phyloP scores from a whole-genome alignment of 1,284 basidiomycete genomes.

The Cronartium quercuum region DNA sequence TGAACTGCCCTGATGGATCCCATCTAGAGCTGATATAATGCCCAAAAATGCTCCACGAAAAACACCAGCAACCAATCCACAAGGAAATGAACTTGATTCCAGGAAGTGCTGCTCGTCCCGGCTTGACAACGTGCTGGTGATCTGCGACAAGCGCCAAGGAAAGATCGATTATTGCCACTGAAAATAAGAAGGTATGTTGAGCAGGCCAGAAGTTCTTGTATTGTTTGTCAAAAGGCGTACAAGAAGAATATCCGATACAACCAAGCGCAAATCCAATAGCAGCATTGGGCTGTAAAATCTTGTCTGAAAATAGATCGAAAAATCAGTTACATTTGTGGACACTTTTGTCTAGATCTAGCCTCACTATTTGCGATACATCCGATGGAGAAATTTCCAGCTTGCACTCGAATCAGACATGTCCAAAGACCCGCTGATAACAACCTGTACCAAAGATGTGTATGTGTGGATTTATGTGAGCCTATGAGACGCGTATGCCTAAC shows the following conservation, averaged over 20 bases:
- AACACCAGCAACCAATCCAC: not conserved
- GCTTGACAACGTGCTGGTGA: not conserved
- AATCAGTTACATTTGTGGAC: not conserved
- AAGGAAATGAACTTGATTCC: not conserved
- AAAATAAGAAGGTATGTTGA: not conserved
- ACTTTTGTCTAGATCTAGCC: not conserved
- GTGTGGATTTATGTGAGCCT: not conserved
- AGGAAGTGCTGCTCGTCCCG: not conserved
- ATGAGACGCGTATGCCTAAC: not conserved
- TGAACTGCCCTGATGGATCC: not conserved
- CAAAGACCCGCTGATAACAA: not conserved
- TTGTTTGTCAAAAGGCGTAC: not conserved
- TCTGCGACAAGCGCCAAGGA: not conserved
- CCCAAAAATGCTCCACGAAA: not conserved
- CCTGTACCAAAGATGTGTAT: not conserved
- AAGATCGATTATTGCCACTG: not conserved
- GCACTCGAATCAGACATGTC: not conserved
- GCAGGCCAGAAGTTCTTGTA: not conserved
- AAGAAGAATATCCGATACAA: not conserved
- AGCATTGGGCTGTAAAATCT: not conserved
- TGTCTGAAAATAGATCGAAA: not conserved
- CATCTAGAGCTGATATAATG: not conserved
- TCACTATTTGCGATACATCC: not conserved
- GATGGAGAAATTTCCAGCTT: not conserved
- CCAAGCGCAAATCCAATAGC: not conserved